Percentiles rank a stretch among this genome's conserved stretches.
Conservation (phyloP, 2,329 filamentous ascomycete species). For the Sphaerostilbella broomeana region DNA sequence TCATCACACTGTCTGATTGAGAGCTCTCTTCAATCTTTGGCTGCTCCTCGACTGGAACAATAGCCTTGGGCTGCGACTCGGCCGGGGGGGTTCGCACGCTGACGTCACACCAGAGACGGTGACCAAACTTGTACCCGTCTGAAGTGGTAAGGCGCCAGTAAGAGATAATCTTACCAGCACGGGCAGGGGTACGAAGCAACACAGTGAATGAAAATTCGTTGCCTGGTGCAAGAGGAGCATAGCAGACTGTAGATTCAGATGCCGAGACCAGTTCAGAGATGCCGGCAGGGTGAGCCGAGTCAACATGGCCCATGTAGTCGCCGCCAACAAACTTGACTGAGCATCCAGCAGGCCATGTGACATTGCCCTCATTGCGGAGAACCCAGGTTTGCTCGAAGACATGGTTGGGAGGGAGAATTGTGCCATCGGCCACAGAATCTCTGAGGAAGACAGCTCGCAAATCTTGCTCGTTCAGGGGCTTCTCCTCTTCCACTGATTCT, state of each 20-base stretch:
- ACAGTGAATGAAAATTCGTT: conserved; percentile 77
- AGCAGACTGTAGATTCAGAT: conserved; percentile 74
- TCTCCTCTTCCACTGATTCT: conserved; percentile 12
- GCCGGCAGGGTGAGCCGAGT: conserved; percentile 71
- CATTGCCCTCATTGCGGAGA: conserved; percentile 73
- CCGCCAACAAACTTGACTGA: conserved; percentile 87
- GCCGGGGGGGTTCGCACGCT: conserved; percentile 48
- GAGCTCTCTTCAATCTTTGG: conserved; percentile 28
- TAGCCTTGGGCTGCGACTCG: conserved; percentile 22
- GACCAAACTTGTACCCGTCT: conserved; percentile 77
- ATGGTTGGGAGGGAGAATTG: conserved; percentile 59
- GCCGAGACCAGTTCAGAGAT: conserved; percentile 70
- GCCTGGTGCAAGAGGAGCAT: conserved; percentile 61
- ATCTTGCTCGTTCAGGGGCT: conserved; percentile 24
- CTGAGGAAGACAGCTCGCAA: conserved; percentile 60
- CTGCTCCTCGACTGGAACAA: conserved; percentile 17
- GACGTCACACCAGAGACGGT: conserved; percentile 93
- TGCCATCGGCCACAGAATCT: conserved; percentile 75
- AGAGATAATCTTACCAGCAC: conserved; percentile 75
- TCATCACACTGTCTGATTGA: conserved; percentile 62
- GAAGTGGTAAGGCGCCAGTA: conserved; percentile 91
- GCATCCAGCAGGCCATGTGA: conserved; percentile 81
- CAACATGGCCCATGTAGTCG: conserved; percentile 92
- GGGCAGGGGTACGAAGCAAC: conserved; percentile 70
- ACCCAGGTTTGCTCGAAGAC: conserved; percentile 89